Percentiles rank a stretch among this genome's conserved stretches.
Conservation (phyloP, 2,329 filamentous ascomycete species). For the Ceratocystis albifundus region DNA sequence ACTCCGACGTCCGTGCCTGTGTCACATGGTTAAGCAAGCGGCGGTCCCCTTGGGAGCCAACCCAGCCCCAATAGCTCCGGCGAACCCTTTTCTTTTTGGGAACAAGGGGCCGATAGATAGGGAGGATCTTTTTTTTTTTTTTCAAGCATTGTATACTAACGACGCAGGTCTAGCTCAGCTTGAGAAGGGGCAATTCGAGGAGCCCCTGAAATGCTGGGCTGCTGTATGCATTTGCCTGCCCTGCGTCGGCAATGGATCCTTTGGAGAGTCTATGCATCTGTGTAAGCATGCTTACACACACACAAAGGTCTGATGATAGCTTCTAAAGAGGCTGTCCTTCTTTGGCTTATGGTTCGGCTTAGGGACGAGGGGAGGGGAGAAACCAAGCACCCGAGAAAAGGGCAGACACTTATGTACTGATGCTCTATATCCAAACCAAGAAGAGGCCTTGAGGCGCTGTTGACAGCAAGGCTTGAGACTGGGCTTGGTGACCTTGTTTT, state of each 20-base stretch:
- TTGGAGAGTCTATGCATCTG: background rate
- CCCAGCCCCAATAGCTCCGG: background rate
- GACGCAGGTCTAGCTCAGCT: no score
- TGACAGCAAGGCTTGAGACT: no score
- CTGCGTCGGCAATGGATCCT: background rate
- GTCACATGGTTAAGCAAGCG: background rate
- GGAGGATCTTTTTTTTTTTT: no score
- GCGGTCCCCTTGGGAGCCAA: background rate
- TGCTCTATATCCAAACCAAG: no score
- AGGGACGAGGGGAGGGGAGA: background rate
- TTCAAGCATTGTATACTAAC: no score
- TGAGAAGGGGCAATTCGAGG: background rate
- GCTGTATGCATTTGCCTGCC: background rate
- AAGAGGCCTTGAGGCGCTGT: no score
- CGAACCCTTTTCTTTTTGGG: background rate
- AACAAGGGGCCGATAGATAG: background rate
- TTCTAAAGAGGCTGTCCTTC: background rate
- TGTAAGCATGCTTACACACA: background rate
- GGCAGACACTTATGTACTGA: no score
- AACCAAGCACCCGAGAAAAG: no score
- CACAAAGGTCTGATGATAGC: background rate
- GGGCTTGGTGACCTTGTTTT: no score
- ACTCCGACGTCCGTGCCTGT: conserved; percentile 1
- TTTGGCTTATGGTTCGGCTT: background rate
- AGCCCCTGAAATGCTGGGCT: background rate